Conservation (phyloP, 2,329 filamentous ascomycete genomes). For the Arthrobotrys sphaeroides region DNA sequence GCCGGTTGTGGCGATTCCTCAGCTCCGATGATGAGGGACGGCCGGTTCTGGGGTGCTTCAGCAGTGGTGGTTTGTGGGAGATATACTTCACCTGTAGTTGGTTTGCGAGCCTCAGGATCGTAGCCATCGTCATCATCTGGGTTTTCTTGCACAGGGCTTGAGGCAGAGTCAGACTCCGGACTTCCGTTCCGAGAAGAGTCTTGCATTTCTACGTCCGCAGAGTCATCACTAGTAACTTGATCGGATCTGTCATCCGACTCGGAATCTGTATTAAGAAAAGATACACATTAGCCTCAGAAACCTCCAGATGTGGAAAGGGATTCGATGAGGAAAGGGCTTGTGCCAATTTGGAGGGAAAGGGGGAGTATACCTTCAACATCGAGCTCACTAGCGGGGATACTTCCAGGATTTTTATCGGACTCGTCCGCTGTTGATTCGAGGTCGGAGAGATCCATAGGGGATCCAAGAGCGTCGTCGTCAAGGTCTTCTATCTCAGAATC, state of each 20-base stretch:
- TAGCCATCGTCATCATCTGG: slow-evolving; percentile 25
- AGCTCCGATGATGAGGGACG: slow-evolving; percentile 54
- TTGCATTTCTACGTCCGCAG: slow-evolving; percentile 37
- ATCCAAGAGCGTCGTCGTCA: slow-evolving; percentile 15
- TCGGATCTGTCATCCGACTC: slow-evolving; percentile 14
- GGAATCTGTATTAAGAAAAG: no score
- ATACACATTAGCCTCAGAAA: slow-evolving; percentile 21
- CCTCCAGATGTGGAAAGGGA: neutral
- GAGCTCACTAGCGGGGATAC: neutral
- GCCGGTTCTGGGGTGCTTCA: slow-evolving; percentile 57
- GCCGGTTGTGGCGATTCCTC: neutral
- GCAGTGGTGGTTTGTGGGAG: slow-evolving; percentile 56
- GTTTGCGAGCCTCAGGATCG: slow-evolving; percentile 32
- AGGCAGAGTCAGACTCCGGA: slow-evolving; percentile 10
- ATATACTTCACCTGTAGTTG: slow-evolving; percentile 37
- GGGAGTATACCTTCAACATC: slow-evolving; percentile 20
- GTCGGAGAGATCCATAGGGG: slow-evolving; percentile 44
- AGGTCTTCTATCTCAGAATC: neutral
- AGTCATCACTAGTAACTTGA: slow-evolving; percentile 20
- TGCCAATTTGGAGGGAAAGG: neutral
- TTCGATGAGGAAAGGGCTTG: neutral
- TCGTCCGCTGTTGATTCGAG: slow-evolving; percentile 1
- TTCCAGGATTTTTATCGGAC: slow-evolving; percentile 1
- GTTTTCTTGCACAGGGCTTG: slow-evolving; percentile 19
- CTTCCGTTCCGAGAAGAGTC: slow-evolving; percentile 1